phyloP scores from a whole-genome alignment of 2,329 filamentous ascomycete species.

The Fusarium staphyleae region DNA sequence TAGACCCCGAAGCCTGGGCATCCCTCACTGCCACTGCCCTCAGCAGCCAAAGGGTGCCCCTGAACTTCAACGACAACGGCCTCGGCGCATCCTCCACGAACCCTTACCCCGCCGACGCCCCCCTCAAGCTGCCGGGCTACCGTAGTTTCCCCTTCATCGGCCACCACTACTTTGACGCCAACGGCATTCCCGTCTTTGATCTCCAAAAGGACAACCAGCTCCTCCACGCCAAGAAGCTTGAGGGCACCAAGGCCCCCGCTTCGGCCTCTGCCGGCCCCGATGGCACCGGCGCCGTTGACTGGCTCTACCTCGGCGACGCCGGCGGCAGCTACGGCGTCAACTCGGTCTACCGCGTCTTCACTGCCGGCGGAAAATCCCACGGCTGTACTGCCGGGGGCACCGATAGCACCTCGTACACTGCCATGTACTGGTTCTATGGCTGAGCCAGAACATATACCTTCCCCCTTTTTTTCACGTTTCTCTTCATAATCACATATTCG shows the following conservation, averaged over 20 bases:
- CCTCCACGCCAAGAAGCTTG: slow-evolving; percentile 58
- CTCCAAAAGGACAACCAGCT: slow-evolving; percentile 51
- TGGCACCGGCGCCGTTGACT: slow-evolving; percentile 60
- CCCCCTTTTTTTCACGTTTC: slow-evolving; percentile 3
- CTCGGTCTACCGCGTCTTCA: slow-evolving; percentile 62
- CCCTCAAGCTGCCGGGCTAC: slow-evolving; percentile 49
- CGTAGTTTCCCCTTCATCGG: slow-evolving; percentile 58
- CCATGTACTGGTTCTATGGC: slow-evolving; percentile 66
- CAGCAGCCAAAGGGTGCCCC: slow-evolving; percentile 53
- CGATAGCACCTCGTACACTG: slow-evolving; percentile 62
- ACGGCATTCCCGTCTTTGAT: slow-evolving; percentile 65
- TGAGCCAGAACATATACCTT: slow-evolving; percentile 25
- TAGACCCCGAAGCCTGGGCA: slow-evolving; percentile 50
- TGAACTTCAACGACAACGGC: slow-evolving; percentile 52
- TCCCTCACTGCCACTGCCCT: slow-evolving; percentile 52
- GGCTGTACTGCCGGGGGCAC: slow-evolving; percentile 52
- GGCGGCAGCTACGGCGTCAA: slow-evolving; percentile 49
- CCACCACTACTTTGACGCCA: slow-evolving; percentile 70
- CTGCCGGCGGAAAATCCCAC: slow-evolving; percentile 58
- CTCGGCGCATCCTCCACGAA: slow-evolving; percentile 52
- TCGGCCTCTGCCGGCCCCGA: slow-evolving; percentile 55
- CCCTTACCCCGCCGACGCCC: slow-evolving; percentile 53
- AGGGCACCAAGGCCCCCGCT: slow-evolving; percentile 59
- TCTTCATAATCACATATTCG: slow-evolving; percentile 31
- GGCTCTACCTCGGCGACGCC: slow-evolving; percentile 58